phyloP scores from a whole-genome alignment of 176 grass and related monocot species.

The Secale cereale region DNA sequence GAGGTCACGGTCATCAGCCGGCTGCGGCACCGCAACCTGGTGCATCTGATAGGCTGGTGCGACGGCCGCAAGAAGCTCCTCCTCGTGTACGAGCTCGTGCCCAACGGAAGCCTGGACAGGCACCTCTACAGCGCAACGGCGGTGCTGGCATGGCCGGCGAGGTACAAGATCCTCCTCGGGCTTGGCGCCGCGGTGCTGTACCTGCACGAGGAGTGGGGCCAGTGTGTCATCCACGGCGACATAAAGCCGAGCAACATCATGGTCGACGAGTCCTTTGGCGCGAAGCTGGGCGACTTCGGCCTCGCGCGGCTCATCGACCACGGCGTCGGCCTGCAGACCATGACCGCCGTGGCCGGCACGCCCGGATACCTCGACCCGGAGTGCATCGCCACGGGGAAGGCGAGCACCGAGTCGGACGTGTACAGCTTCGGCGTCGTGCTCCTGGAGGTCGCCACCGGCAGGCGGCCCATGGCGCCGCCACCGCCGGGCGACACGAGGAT shows the following conservation, averaged over 20 bases:
- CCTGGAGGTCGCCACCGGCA: conserved; percentile 32
- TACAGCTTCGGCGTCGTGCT: conserved; percentile 84
- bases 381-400: background rate
- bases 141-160: background rate
- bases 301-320: conserved; percentile 49
- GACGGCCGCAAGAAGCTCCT: background rate
- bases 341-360: background rate
- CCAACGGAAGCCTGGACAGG: conserved; percentile 44
- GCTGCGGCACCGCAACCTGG: background rate
- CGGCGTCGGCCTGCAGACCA: background rate
- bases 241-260: conserved; percentile 6
- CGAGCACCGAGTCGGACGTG: conserved; percentile 26
- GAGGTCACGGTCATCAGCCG: conserved; percentile 50
- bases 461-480: background rate
- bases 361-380: background rate
- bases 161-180: background rate
- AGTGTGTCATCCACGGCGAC: background rate
- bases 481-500: background rate
- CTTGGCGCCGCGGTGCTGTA: background rate
- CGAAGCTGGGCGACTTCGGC: conserved; percentile 61
- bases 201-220: background rate
- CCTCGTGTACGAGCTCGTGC: background rate
- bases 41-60: background rate
- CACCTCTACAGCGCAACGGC: background rate
- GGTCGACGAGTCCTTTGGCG: background rate